phyloP scores from a whole-genome alignment of 2,329 filamentous ascomycete species.

The Colletotrichum sp. region DNA sequence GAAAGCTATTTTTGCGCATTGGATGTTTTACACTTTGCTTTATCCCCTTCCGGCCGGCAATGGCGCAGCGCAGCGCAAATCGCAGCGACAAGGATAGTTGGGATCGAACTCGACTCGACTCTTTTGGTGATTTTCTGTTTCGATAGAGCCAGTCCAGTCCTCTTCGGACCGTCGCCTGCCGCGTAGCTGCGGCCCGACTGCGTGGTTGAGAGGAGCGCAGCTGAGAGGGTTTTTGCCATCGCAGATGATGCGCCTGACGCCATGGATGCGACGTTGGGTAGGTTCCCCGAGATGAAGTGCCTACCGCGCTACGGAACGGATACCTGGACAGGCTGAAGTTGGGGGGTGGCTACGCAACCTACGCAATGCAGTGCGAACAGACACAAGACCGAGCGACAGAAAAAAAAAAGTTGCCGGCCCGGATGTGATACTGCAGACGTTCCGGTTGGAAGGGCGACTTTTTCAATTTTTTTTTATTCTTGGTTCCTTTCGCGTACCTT shows the following conservation, averaged over 20 bases:
- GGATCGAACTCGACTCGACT: neutral
- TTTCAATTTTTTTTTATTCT: neutral
- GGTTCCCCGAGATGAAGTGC: neutral
- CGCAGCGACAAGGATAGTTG: neutral
- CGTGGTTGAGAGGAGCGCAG: neutral
- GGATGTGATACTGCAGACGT: neutral
- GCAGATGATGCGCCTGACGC: neutral
- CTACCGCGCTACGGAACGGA: neutral
- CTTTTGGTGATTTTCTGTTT: neutral
- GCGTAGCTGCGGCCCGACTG: neutral
- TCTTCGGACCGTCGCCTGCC: neutral
- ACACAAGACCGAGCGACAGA: neutral
- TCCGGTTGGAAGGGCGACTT: neutral
- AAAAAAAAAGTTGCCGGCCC: neutral
- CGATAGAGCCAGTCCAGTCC: neutral
- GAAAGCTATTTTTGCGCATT: neutral
- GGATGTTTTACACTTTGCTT: neutral
- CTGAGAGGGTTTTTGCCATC: neutral
- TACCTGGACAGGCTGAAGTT: neutral
- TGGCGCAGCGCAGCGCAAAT: neutral
- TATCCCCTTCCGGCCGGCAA: neutral
- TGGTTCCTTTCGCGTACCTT: neutral
- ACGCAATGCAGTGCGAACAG: neutral
- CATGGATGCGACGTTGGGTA: neutral
- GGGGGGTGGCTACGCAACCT: neutral